Evolutionary conservation across 1,284 basidiomycete genomes (phyloP), one percentile per base, ranked within the genome.

Genomic region (Moniliella sp.): DNA sequence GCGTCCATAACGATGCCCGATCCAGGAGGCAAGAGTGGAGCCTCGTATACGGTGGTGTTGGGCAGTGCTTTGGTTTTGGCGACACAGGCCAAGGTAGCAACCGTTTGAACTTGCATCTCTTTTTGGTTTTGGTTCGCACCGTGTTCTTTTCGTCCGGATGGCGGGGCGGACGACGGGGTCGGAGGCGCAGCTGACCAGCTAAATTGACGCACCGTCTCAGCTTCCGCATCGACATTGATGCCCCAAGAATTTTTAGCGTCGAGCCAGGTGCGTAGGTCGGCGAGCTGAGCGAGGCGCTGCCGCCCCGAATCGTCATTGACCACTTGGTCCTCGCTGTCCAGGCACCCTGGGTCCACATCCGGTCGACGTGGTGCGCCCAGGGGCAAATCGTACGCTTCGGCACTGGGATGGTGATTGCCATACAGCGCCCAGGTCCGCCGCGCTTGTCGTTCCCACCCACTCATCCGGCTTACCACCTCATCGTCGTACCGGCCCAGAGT

Each of bases 401-500:
- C 40, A 9, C 39, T 35, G 0, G 49, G 49, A 17, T 51, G 43
- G 34, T 42, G 32, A 12, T 33, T 18, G 7, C 49, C 48, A 21
- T 47, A 51, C 10, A 43, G 48, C 12, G 25, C 31, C 3, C 33
- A 34, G n/a, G 48, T 31, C 8, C 48, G 35, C 1, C 50, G 33
- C 5, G 50, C 50, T 7, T 33, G 32, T 1, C 45, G 30, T 35
- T 52, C 49, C 48, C 48, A 52, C 7, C 25, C 30, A 13, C 45
- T 40, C n/a, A 52, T 30, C 1, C 48, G 29, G 17, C 42, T 37
- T 7, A 48, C 48, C 3, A 52, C 32, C 4, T 30, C 21, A 21
- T 43, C 40, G 14, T 46, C 27, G 25, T 52, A 50, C 8, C 46
- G 43, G 1, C 31, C 40, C 1, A 52, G 35, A 14, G n/a, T n/a